Conservation (phyloP, 305 asterid genomes). For the Fraxinus latifolia region DNA sequence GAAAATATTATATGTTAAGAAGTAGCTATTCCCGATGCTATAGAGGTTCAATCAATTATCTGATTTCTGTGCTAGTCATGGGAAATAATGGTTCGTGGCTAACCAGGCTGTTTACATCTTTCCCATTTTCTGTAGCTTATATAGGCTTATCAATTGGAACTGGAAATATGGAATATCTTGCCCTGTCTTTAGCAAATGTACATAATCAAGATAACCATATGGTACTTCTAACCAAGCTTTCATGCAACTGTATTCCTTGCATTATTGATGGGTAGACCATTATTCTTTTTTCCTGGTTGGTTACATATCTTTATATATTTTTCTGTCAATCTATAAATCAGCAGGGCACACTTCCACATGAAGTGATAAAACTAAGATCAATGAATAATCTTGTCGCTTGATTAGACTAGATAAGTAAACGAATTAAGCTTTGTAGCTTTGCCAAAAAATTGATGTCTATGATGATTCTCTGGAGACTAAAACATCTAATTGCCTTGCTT, state of each 20-base stretch:
- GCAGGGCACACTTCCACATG: neutral
- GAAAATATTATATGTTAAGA: neutral
- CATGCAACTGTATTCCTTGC: neutral
- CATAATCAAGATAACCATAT: neutral
- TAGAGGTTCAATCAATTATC: neutral
- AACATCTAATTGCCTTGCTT: neutral
- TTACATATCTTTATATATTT: neutral
- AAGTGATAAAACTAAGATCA: neutral
- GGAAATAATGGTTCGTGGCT: neutral
- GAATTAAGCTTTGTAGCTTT: neutral
- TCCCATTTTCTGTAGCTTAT: neutral
- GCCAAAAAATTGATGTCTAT: neutral
- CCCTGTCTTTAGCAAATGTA: neutral
- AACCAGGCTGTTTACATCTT: neutral
- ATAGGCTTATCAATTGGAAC: neutral
- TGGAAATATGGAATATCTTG: neutral
- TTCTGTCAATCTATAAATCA: neutral
- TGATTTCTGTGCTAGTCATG: neutral
- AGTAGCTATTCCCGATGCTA: neutral
- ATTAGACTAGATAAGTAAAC: neutral
- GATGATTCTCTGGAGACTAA: neutral
- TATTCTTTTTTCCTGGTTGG: neutral
- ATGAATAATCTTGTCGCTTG: neutral
- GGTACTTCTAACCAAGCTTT: neutral
- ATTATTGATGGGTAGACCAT: neutral